Evolutionary conservation across 176 grass and related monocot species (phyloP), one percentile per base, ranked within the genome.

Genomic region (Oryza coarctata): DNA sequence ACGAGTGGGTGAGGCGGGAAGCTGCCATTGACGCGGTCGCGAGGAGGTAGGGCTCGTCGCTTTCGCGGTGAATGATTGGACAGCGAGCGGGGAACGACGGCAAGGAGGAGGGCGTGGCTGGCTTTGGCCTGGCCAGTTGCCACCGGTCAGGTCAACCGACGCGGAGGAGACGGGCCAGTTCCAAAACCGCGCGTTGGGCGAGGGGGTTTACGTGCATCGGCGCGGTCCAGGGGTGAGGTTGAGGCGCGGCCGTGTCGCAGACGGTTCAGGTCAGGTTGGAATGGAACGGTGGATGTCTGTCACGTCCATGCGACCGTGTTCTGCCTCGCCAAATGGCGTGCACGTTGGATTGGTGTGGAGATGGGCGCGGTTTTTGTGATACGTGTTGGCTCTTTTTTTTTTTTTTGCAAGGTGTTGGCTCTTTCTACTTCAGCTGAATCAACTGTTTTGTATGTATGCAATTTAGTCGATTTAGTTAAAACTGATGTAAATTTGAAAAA

Each of bases 81-180:
- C 36, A 61, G 73, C 50, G 73, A 76, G 22, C 6, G 26, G 71
- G 14, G 23, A 34, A 63, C 20, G 28, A 22, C 32, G 49, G 20
- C 12, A 18, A 55, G 49, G 14, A 0, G 45, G 18, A 14, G 45
- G 45, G 45, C 23, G 41, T 62, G 9, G 68, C 18, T 47, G 14
- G 12, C 2, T 15, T 6, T 41, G 41, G 12, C 0, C 3, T 3
- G 43, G 3, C 43, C 32, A 33, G 32, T 3, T 5, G 49, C 1
- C 15, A 34, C 14, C 14, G 80, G 80, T 83, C 74, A 75, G 68
- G 86, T 88, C 80, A 81, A 82, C 22, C n/a, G 28, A 87, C 78
- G 62, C 52, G 28, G 63, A 68, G 60, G 27, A 7, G 52, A 0
- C 2, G n/a, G 52, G n/a, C 23, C 9, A 2, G 1, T 26, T 14